These are phyloP conservation scores for Cnidoscolus chayamansa DNA, from an alignment of 441 rosid genomes.

Conservation along the genomic window DNA sequence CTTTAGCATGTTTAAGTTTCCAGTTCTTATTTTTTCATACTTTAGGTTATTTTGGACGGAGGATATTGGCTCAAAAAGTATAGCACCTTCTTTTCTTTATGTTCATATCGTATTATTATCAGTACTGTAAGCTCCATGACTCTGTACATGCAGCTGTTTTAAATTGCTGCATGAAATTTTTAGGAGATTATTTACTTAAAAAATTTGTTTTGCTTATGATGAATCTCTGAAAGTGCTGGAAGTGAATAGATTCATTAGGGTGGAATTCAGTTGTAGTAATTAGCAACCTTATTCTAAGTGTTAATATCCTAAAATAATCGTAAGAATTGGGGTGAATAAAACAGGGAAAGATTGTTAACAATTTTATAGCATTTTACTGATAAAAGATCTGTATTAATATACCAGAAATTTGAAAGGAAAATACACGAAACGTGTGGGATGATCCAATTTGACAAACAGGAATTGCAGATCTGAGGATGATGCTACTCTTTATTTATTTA, in stretches of 20 bases:
- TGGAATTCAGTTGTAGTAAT: not conserved
- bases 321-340: not conserved
- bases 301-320: not conserved
- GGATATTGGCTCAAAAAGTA: not conserved
- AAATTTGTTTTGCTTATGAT: not conserved
- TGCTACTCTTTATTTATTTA: not conserved
- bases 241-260: not conserved
- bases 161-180: not conserved
- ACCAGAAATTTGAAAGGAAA: not conserved
- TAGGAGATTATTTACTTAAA: not conserved
- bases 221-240: not conserved
- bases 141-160: not conserved
- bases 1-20: not conserved
- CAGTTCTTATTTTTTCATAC: not conserved
- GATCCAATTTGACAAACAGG: not conserved
- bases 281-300: not conserved
- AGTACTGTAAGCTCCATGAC: not conserved
- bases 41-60: not conserved
- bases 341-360: not conserved
- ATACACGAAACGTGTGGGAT: not conserved
- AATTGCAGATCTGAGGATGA: slow-evolving; percentile 8
- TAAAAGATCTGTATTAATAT: not conserved
- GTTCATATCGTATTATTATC: not conserved
- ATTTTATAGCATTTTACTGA: not conserved
- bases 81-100: not conserved